A percentile compares a stretch with the other conserved stretches of the same genome.
Evolutionary conservation across 2,329 filamentous ascomycete genomes (phyloP).

Genomic region (Sordariomycetes sp.): DNA sequence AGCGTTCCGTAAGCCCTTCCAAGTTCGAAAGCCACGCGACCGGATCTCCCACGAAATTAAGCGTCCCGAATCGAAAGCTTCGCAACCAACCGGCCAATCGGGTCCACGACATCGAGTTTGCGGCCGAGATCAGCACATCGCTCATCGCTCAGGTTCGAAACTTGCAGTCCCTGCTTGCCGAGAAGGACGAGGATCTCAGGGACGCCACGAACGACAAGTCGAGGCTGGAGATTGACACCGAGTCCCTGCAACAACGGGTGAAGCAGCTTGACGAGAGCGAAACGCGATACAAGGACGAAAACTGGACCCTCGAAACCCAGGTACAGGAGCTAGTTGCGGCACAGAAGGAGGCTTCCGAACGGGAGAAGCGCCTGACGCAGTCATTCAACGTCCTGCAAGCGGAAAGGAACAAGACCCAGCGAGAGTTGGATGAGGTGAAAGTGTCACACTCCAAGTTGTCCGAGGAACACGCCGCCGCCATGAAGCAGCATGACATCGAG

Average conservation of each 20-base stretch:
- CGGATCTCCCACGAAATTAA: conserved; percentile 80
- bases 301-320: conserved; percentile 92
- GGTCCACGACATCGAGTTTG: conserved; percentile 93
- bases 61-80: conserved; percentile 75
- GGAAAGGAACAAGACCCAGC: conserved; percentile 69
- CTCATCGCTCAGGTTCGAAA: conserved; percentile 89
- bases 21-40: conserved; percentile 78
- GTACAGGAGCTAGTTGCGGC: conserved; percentile 71
- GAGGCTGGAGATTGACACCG: conserved; percentile 70
- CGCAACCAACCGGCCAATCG: conserved; percentile 82
- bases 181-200: conserved; percentile 81
- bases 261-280: conserved; percentile 85
- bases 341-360: conserved; percentile 67
- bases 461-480: conserved; percentile 66
- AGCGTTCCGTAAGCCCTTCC: conserved; percentile 62
- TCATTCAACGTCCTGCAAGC: conserved; percentile 56
- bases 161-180: conserved; percentile 71
- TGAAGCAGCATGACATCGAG: conserved; percentile 84
- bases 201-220: conserved; percentile 64
- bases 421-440: conserved; percentile 85
- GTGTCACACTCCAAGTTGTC: conserved; percentile 64
- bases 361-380: conserved; percentile 72
- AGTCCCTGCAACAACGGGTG: conserved; percentile 69
- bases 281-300: conserved; percentile 94
- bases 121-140: conserved; percentile 94